Evolutionary conservation across 768 basidiomycete genomes (phyloP).

Genomic region (Boletellus emodensis): DNA sequence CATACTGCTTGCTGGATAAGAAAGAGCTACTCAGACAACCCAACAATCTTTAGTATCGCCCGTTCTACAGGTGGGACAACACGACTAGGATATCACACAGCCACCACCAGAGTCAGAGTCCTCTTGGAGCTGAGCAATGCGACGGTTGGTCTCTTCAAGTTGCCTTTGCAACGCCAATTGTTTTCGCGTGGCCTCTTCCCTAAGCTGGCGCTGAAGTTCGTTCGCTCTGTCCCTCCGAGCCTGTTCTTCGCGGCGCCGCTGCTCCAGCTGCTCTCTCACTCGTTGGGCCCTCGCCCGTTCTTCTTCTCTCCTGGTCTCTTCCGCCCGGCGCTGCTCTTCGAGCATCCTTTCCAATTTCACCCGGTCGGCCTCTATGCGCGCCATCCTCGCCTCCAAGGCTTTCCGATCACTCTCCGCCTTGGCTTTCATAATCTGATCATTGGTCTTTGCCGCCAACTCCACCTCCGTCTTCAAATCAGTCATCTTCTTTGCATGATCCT

Average conservation of each 20-base stretch:
- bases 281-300: background rate
- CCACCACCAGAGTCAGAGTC: background rate
- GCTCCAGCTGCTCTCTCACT: background rate
- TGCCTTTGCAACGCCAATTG: background rate
- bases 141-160: background rate
- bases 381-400: background rate
- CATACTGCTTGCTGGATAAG: too few species aligned
- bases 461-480: slow-evolving; percentile 38
- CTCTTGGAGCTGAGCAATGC: background rate
- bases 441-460: slow-evolving; percentile 32
- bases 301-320: background rate
- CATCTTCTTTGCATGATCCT: slow-evolving; percentile 38
- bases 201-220: background rate
- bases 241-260: background rate
- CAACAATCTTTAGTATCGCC: too few species aligned
- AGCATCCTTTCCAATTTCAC: background rate
- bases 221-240: background rate
- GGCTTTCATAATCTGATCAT: background rate
- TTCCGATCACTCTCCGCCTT: background rate
- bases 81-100: background rate
- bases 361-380: background rate
- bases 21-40: too few species aligned
- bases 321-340: background rate
- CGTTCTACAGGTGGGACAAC: too few species aligned
- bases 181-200: background rate